A percentile compares a stretch with the other conserved stretches of the same genome.
Evolutionary conservation across 441 rosid genomes (phyloP).

Genomic region (Manihot esculenta): DNA sequence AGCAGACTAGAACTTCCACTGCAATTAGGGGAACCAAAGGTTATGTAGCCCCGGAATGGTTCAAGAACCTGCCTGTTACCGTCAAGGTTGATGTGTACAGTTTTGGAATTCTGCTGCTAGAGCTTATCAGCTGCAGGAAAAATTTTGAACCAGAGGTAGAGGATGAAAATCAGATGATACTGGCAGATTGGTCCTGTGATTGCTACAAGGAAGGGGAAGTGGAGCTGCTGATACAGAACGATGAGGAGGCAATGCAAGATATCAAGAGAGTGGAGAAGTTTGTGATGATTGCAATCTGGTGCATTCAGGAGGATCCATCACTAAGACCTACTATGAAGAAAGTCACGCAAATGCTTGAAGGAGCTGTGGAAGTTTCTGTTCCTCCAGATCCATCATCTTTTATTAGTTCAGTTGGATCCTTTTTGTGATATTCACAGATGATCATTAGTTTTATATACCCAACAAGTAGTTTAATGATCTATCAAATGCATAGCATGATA

Average conservation of each 20-base stretch:
- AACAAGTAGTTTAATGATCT: too few species aligned
- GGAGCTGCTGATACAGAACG: constrained; percentile 25
- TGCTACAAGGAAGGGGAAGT: constrained; percentile 20
- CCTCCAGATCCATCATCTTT: constrained; percentile 30
- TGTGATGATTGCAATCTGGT: constrained; percentile 40
- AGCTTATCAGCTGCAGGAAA: constrained; percentile 33
- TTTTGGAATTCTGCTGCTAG: constrained; percentile 44
- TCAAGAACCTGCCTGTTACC: constrained; percentile 30
- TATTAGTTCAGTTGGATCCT: too few species aligned
- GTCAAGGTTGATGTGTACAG: constrained; percentile 50
- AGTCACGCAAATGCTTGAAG: constrained; percentile 41
- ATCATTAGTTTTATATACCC: too few species aligned
- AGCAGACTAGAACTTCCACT: constrained; percentile 30
- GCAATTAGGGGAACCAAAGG: constrained; percentile 49
- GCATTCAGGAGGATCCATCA: constrained; percentile 45
- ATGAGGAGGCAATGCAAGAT: constrained; percentile 29
- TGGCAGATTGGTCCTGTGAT: constrained; percentile 40
- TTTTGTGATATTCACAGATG: too few species aligned
- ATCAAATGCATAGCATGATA: too few species aligned
- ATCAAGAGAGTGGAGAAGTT: constrained; percentile 21
- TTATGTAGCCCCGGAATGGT: constrained; percentile 52
- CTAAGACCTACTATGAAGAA: constrained; percentile 37
- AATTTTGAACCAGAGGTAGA: constrained; percentile 1
- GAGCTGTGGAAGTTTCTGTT: constrained; percentile 24
- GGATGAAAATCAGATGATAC: constrained; percentile 18